phyloP scores from a whole-genome alignment of 2,329 filamentous ascomycete genomes.

The Cercospora citrullina region DNA sequence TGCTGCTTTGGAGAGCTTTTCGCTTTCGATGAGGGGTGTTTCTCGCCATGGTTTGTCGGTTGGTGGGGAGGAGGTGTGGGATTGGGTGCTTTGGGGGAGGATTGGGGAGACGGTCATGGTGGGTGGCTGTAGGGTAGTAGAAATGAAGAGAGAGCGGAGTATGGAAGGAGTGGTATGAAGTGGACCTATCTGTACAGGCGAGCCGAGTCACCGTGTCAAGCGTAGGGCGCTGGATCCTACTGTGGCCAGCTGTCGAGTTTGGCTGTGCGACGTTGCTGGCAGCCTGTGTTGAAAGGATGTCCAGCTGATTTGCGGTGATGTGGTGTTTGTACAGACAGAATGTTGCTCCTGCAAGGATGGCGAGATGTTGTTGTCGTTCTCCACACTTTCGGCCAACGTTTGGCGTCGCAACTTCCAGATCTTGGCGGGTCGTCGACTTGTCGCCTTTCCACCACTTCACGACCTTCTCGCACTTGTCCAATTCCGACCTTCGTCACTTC shows the following conservation, averaged over 20 bases:
- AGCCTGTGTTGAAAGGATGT: not conserved
- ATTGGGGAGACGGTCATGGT: not conserved
- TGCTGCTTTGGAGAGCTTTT: slow-evolving; percentile 65
- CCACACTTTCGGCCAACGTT: not conserved
- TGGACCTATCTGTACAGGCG: slow-evolving; percentile 1
- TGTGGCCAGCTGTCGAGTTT: not conserved
- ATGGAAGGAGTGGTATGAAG: not conserved
- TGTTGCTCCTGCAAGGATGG: not conserved
- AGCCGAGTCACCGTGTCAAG: not conserved
- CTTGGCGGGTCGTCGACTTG: not conserved
- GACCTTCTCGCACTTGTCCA: no score
- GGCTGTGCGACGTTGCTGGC: not conserved
- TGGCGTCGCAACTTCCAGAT: not conserved
- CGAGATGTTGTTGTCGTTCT: not conserved
- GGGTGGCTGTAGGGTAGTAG: not conserved
- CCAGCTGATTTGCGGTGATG: not conserved
- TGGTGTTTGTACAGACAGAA: not conserved
- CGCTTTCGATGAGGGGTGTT: slow-evolving; percentile 69
- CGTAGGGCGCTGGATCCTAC: slow-evolving; percentile 3
- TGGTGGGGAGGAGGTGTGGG: not conserved
- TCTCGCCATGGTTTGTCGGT: slow-evolving; percentile 60
- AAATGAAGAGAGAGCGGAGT: not conserved
- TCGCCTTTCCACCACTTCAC: not conserved
- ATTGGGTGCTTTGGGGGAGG: slow-evolving; percentile 1
- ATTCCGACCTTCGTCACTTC: no score